A percentile compares a stretch with the other conserved stretches of the same genome.
phyloP scores from a whole-genome alignment of 139 green algal species.

The Trebouxia sp. region DNA sequence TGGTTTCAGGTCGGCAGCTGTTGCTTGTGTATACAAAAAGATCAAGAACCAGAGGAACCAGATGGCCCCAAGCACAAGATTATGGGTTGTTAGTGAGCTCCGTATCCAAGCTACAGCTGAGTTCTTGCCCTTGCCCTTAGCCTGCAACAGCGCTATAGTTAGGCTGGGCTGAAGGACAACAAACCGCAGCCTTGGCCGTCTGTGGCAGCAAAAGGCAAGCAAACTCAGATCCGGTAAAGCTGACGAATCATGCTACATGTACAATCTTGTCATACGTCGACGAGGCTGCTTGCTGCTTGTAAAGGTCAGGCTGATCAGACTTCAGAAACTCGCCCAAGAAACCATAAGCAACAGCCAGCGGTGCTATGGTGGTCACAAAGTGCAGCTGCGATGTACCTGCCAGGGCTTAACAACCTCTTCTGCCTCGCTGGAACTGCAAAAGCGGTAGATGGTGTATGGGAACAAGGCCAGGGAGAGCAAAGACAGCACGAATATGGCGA shows the following conservation, averaged over 20 bases:
- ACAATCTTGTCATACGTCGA: not conserved
- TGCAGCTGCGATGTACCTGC: not conserved
- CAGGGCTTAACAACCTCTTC: slow-evolving; percentile 47
- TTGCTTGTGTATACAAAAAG: slow-evolving; percentile 59
- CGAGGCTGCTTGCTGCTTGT: not conserved
- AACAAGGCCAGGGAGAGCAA: slow-evolving; percentile 75
- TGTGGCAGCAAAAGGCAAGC: not conserved
- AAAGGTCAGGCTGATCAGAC: not conserved
- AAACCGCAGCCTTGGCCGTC: not conserved
- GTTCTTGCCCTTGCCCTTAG: slow-evolving; percentile 27
- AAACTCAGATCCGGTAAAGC: not conserved
- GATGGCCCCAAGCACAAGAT: slow-evolving; percentile 55
- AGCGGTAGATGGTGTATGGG: slow-evolving; percentile 72
- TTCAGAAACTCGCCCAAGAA: not conserved
- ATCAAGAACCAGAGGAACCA: slow-evolving; percentile 64
- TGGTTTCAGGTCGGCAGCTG: slow-evolving; percentile 49
- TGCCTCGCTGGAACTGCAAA: slow-evolving; percentile 47
- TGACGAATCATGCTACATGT: not conserved
- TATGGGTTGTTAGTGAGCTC: slow-evolving; percentile 33
- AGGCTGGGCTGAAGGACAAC: not conserved
- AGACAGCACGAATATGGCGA: slow-evolving; percentile 76
- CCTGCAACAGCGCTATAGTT: not conserved
- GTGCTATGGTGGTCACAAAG: not conserved
- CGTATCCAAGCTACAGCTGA: not conserved
- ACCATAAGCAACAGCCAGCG: not conserved